These are phyloP conservation scores for Yamadazyma songkhlaensis DNA, from an alignment of 1,139 yeast species.

Conservation along the genomic window DNA sequence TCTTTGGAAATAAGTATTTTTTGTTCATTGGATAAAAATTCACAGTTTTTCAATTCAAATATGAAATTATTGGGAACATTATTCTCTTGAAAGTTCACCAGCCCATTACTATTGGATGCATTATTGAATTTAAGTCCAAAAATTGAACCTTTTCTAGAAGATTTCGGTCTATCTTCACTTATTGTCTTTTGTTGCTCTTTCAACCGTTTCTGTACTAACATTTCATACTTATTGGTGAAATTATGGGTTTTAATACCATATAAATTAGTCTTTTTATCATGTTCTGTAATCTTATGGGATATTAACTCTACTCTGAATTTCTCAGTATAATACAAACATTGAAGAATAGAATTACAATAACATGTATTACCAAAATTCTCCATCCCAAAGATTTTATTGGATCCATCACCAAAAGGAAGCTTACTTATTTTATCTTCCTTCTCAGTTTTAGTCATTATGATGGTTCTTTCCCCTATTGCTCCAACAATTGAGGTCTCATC, in stretches of 20 bases:
- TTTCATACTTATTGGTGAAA: slow-evolving; percentile 47
- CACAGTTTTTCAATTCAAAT: slow-evolving; percentile 32
- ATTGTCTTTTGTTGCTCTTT: slow-evolving; percentile 32
- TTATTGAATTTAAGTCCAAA: slow-evolving; percentile 41
- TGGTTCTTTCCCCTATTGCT: not conserved
- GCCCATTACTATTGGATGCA: slow-evolving; percentile 11
- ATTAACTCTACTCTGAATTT: slow-evolving; percentile 61
- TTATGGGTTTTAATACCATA: slow-evolving; percentile 45
- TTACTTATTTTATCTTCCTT: slow-evolving; percentile 6
- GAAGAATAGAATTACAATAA: slow-evolving; percentile 89
- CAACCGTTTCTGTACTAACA: slow-evolving; percentile 34
- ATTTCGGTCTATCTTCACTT: slow-evolving; percentile 27
- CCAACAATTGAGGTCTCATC: too few relatives aligned
- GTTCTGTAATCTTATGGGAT: slow-evolving; percentile 29
- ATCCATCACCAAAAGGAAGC: slow-evolving; percentile 59
- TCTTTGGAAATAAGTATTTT: slow-evolving; percentile 27
- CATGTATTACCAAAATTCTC: slow-evolving; percentile 96
- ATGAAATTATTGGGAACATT: slow-evolving; percentile 22
- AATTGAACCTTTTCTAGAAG: slow-evolving; percentile 35
- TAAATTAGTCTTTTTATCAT: slow-evolving; percentile 37
- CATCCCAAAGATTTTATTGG: slow-evolving; percentile 80
- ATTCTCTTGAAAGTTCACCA: slow-evolving; percentile 9
- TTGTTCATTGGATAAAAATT: slow-evolving; percentile 35
- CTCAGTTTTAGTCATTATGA: slow-evolving; percentile 8
- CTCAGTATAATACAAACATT: slow-evolving; percentile 76